Base-by-base conservation (phyloP, 495 filamentous ascomycete species). In the Aspergillus asperescens region DNA sequence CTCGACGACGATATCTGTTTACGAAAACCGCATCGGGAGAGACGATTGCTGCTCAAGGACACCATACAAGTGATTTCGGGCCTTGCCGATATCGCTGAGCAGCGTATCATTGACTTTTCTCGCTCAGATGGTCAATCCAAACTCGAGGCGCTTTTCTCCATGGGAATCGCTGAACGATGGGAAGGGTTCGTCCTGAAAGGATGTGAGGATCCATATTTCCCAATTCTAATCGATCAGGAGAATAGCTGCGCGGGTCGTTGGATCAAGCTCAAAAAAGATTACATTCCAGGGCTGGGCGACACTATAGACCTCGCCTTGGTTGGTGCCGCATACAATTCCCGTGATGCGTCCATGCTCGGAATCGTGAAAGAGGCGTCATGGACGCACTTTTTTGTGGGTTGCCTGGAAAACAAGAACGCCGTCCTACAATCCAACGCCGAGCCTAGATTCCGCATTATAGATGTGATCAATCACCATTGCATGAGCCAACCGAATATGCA, bases 201-300 rank as follows among this genome's bases (percentile, higher is more conserved):
- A 25, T 76, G 71, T n/a, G 84, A 90, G 48, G 81, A 85, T 19
- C 81, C 89, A 0, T 95, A 94, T 58, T 86, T 95, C 45, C 66
- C 80, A 38, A 79, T 85, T 4, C 57, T 64, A 45, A 55, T 66
- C 10, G 52, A 15, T 49, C 57, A 53, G 57, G 61, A 34, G 41
- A 37, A 63, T 16, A 50, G 43, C 25, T 76, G 66, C 28, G 70
- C 56, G 28, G 76, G 74, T 44, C 76, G 77, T 22, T 85, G 82
- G 67, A 87, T 95, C 60, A 95, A 95, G 67, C 62, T 95, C 23
- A 95, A 95, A 64, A 94, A 91, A 56, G 89, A 94, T 57, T 95
- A 94, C 53, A 85, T 95, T n/a, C 73, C 72, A 16, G 80, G 82
- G 5, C 76, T 90, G 57, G 90, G 89, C 1, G 89, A 94, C 57